Percentiles rank a stretch among this genome's conserved stretches.
phyloP scores from a whole-genome alignment of 108 stramenopile genomes.

The Schizochytrium sp. region DNA sequence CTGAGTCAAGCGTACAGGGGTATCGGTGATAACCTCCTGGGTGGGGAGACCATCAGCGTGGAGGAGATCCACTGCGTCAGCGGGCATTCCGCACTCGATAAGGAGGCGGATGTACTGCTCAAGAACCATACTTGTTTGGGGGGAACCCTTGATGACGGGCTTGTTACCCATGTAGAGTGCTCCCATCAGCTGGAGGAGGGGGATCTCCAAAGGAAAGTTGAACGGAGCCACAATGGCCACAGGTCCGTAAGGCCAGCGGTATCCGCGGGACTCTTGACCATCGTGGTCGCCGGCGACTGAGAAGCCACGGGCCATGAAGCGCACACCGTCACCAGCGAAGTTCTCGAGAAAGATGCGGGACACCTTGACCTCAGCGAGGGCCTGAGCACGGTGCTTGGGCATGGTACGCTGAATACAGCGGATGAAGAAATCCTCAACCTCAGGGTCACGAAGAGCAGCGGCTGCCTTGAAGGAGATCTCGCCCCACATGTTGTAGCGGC shows the following conservation, averaged over 20 bases:
- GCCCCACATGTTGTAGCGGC: conserved; percentile 88
- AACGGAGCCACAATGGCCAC: conserved; percentile 94
- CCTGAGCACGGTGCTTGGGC: conserved; percentile 93
- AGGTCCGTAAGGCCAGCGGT: conserved; percentile 96
- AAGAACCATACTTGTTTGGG: conserved; percentile 91
- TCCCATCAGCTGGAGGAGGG: conserved; percentile 95
- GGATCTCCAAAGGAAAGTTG: conserved; percentile 96
- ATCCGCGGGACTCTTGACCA: conserved; percentile 90
- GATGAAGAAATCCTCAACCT: conserved; percentile 89
- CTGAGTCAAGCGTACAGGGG: conserved; percentile 90
- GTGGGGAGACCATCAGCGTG: conserved; percentile 90
- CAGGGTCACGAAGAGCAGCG: conserved; percentile 73
- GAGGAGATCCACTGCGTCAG: conserved; percentile 88
- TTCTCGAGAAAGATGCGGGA: conserved; percentile 88
- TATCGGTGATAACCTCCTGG: conserved; percentile 82
- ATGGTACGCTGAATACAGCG: conserved; percentile 88
- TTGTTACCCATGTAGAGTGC: conserved; percentile 99
- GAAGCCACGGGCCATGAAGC: conserved; percentile 87
- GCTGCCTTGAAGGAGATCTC: conserved; percentile 85
- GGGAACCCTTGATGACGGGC: conserved; percentile 86
- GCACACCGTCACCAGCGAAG: conserved; percentile 92
- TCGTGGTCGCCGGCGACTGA: conserved; percentile 93
- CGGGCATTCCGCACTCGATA: conserved; percentile 89
- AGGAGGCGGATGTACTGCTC: conserved; percentile 91
- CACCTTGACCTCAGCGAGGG: conserved; percentile 85